Base-by-base conservation (phyloP, 805 yeast species). In the Maudiozyma serrabonitensis region DNA sequence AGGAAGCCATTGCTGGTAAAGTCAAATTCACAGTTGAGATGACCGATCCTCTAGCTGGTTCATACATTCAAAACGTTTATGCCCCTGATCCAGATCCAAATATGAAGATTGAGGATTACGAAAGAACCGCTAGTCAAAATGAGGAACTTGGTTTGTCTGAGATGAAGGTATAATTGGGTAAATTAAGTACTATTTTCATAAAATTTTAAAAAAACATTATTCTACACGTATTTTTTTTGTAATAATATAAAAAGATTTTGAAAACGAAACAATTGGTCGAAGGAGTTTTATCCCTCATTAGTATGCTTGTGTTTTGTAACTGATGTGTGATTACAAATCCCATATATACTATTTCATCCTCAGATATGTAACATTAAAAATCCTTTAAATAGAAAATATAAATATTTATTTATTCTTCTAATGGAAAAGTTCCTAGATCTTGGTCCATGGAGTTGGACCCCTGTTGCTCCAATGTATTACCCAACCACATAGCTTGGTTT, bases 1-100 rank as follows among this genome's bases (percentile, higher is more conserved):
- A 85, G 55, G 78, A 79, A 43, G 98, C 96, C 13, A 73, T 84
- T 48, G 85, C 77, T 26, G 99, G 98, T 43, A 80, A 85, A 55
- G 72, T 79, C 43, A 80, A 83, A 50, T 90, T 93, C 70, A 91
- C 97, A 0, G 76, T 93, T 35, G 65, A 79, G 41, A 85, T 93
- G 95, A 89, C 82, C 55, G 99, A 93, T 69, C 99, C 99, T 6
- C 71, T 93, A 60, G 96, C 97, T 18, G 84, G 95, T 4, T 88
- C 96, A 0, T 93, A 93, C 62, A 85, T 93, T 54, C 99, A 93
- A 70, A 93, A 93, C 64, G 93, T 91, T n/a, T 93, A 90, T 63
- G 99, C 99, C 35, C 99, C 99, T 26, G 99, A 93, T 69, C 79
- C 79, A 41, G 99, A 93, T 70, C 99, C 99, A 56, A 87, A 91